A percentile compares a stretch with the other conserved stretches of the same genome.
phyloP scores from a whole-genome alignment of 164 flowering plant species.

The Brasenia schreberi region DNA sequence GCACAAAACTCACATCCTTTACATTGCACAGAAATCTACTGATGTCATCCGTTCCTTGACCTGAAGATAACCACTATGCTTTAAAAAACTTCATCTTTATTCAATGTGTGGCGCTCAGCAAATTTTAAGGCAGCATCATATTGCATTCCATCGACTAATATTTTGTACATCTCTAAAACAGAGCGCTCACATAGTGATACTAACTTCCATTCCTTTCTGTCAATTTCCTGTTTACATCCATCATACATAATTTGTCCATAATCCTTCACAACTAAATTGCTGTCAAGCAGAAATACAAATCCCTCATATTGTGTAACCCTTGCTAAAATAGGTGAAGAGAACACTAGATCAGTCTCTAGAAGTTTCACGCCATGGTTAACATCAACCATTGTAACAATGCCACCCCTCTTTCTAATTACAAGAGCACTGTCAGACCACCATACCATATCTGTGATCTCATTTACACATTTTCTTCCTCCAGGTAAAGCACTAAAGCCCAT shows the following conservation, averaged over 20 bases:
- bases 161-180: constrained; percentile 54
- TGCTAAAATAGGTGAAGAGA: constrained; percentile 53
- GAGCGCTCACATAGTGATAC: constrained; percentile 60
- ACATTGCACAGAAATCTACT: constrained; percentile 43
- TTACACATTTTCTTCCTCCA: constrained; percentile 14
- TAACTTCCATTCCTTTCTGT: constrained; percentile 47
- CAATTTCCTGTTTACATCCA: constrained; percentile 16
- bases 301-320: constrained; percentile 39
- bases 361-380: constrained; percentile 24
- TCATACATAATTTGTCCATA: constrained; percentile 17
- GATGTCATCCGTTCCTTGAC: constrained; percentile 43
- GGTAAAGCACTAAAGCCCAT: constrained; percentile 6
- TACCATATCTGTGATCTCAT: constrained; percentile 51
- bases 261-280: constrained; percentile 8
- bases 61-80: constrained; percentile 69
- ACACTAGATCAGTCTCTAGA: constrained; percentile 27
- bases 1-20: constrained; percentile 59
- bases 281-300: constrained; percentile 56
- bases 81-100: constrained; percentile 69
- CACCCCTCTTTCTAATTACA: constrained; percentile 43
- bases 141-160: constrained; percentile 36
- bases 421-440: constrained; percentile 88
- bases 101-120: constrained; percentile 60
- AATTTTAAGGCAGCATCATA: constrained; percentile 66
- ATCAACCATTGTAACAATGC: constrained; percentile 52